Base-by-base conservation (phyloP, 2,329 filamentous ascomycete genomes). In the Leptosphaerulina australis region DNA sequence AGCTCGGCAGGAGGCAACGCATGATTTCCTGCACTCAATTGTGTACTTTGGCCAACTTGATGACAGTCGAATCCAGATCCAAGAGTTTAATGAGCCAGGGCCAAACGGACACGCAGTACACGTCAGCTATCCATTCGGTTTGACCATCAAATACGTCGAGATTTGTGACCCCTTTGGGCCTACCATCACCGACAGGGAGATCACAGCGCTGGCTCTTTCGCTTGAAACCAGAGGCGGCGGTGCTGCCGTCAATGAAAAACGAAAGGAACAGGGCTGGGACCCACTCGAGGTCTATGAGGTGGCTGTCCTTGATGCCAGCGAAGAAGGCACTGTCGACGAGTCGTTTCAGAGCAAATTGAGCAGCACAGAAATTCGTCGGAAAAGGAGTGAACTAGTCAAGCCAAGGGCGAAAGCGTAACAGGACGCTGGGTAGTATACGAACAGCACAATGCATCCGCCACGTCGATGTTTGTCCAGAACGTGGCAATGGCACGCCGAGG, bases 101-200 rank as follows among this genome's bases (percentile, higher is more conserved):
- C 74, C 77, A 59, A 81, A 82, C 54, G 79, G 79, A 15, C 78
- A 77, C 56, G 79, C 81, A 22, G 76, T 86, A 20, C 72, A 80
- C 50, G 82, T 85, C 1, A 73, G 71, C 5, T 84, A 91, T 54
- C 81, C 84, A 2, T 77, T 80, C 44, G 82, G 81, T 26, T 76
- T 97, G 47, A 75, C 79, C 2, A 81, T 97, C 39, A 88, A 88
- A 61, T 91, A 90, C 67, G 89, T 93, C 35, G 84, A 91, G 67
- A 91, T 99, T 45, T 86, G 88, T 62, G 92, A 99, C 69, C 83
- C 88, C 0, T 97, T 88, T 72, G 94, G 94, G 0, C 94, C 94
- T 3, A 97, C 94, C 0, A 89, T 96, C 54, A 90, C 90, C 0
- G 86, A 93, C 49, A 82, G 90, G 69, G 77, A 81, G 22, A 88